phyloP scores from a whole-genome alignment of 352 stramenopile genomes.

The Phytophthora parvispora region DNA sequence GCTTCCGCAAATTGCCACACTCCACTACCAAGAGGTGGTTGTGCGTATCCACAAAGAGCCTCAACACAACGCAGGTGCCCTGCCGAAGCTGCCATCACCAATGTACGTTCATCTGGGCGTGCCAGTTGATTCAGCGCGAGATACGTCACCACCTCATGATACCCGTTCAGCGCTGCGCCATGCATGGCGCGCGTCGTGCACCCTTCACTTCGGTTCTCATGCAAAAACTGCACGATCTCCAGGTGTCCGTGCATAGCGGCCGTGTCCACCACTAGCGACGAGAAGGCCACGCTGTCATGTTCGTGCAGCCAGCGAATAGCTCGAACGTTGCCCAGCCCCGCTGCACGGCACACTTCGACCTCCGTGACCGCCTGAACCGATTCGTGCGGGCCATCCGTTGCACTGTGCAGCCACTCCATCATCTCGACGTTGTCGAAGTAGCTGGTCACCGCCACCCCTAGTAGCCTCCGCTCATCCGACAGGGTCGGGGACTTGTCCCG shows the following conservation, averaged over 20 bases:
- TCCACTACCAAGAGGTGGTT: constrained; percentile 15
- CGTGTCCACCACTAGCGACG: constrained; percentile 38
- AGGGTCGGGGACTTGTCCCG: constrained; percentile 25
- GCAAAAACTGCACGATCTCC: constrained; percentile 29
- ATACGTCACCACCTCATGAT: constrained; percentile 30
- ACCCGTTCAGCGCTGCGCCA: constrained; percentile 33
- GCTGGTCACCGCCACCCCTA: constrained; percentile 28
- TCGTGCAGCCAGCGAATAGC: constrained; percentile 37
- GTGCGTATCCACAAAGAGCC: constrained; percentile 13
- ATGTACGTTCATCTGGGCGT: constrained; percentile 16
- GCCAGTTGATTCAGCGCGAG: constrained; percentile 24
- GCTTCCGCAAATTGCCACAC: constrained; percentile 24
- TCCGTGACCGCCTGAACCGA: constrained; percentile 15
- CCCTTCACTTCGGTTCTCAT: constrained; percentile 30
- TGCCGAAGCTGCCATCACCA: constrained; percentile 22
- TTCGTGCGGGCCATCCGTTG: constrained; percentile 19
- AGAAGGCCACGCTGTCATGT: constrained; percentile 16
- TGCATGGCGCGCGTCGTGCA: constrained; percentile 38
- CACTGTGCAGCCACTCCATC: constrained; percentile 30
- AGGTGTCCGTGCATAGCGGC: constrained; percentile 36
- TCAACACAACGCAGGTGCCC: constrained; percentile 34
- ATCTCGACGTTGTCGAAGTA: constrained; percentile 44
- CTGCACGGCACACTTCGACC: constrained; percentile 34
- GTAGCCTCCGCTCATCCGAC: constrained; percentile 13
- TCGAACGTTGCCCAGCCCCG: constrained; percentile 30